phyloP scores from a whole-genome alignment of 116 monocot species.

The Thalassia testudinum region DNA sequence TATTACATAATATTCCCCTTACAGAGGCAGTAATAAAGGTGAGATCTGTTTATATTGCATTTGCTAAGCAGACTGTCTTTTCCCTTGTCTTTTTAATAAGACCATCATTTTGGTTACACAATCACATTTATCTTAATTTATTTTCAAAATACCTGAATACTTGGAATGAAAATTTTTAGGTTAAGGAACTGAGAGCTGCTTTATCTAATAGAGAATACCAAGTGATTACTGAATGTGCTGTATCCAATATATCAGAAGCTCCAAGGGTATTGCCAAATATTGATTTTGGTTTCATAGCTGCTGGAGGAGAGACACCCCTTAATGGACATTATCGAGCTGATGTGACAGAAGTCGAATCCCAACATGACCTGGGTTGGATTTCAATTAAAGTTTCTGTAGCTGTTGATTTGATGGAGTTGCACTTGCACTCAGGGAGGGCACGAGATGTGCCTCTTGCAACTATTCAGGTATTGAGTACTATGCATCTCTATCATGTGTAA shows the following conservation, averaged over 20 bases:
- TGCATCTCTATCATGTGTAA: background rate
- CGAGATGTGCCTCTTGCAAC: slow-evolving; percentile 80
- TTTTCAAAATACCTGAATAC: no score
- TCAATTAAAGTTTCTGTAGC: slow-evolving; percentile 54
- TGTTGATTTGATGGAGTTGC: slow-evolving; percentile 53
- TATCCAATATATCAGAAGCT: slow-evolving; percentile 83
- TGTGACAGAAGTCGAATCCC: slow-evolving; percentile 8
- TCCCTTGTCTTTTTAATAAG: no score
- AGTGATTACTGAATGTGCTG: slow-evolving; percentile 81
- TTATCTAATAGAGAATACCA: slow-evolving; percentile 88
- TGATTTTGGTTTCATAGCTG: slow-evolving; percentile 12
- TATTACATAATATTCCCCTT: slow-evolving; percentile 67
- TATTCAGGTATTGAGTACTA: slow-evolving; percentile 44
- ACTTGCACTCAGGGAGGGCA: slow-evolving; percentile 55
- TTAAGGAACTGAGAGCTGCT: slow-evolving; percentile 63
- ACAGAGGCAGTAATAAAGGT: slow-evolving; percentile 62
- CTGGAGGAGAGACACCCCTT: slow-evolving; percentile 12
- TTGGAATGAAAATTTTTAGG: slow-evolving; percentile 20
- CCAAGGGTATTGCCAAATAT: slow-evolving; percentile 49
- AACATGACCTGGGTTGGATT: slow-evolving; percentile 38
- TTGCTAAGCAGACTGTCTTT: background rate
- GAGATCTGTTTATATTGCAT: slow-evolving; percentile 4
- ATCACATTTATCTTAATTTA: no score
- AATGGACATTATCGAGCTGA: slow-evolving; percentile 15
- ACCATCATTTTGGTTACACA: no score